A percentile compares a stretch with the other conserved stretches of the same genome.
phyloP scores from a whole-genome alignment of 257 asterid genomes.

The Nicotiana noctiflora region DNA sequence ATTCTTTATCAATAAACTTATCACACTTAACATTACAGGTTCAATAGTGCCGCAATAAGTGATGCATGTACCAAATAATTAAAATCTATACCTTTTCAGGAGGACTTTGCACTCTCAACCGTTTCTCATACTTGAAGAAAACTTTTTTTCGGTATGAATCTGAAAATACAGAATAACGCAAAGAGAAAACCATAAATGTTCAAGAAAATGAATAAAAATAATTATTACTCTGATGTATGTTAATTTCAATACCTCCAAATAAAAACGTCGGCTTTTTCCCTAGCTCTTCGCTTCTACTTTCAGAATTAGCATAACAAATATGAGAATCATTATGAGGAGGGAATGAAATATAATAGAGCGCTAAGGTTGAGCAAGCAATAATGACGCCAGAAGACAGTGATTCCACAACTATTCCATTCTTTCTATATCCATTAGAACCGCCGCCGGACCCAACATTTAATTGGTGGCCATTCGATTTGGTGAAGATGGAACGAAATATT shows the following conservation, averaged over 20 bases:
- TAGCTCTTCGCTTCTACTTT: constrained; percentile 21
- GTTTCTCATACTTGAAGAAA: constrained; percentile 94
- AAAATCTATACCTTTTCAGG: constrained; percentile 67
- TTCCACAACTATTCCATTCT: constrained; percentile 15
- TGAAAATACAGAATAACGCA: constrained; percentile 23
- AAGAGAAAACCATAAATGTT: neutral
- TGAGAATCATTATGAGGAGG: constrained; percentile 19
- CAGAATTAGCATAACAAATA: constrained; percentile 63
- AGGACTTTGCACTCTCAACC: constrained; percentile 70
- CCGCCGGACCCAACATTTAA: constrained; percentile 2
- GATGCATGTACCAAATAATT: neutral
- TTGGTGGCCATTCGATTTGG: constrained; percentile 12
- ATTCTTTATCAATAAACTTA: neutral
- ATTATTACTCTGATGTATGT: neutral
- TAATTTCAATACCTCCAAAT: constrained; percentile 41
- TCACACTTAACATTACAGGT: neutral
- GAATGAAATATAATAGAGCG: constrained; percentile 32
- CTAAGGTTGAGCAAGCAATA: constrained; percentile 39
- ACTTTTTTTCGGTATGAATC: constrained; percentile 75
- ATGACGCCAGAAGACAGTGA: constrained; percentile 33
- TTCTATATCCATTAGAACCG: constrained; percentile 14
- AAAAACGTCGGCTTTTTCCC: constrained; percentile 39
- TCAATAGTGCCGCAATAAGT: neutral
- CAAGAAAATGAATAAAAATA: neutral
- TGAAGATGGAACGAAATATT: constrained; percentile 19